A percentile compares a stretch with the other conserved stretches of the same genome.
phyloP scores from a whole-genome alignment of 139 green algal species.

The Diplosphaera chodatii region DNA sequence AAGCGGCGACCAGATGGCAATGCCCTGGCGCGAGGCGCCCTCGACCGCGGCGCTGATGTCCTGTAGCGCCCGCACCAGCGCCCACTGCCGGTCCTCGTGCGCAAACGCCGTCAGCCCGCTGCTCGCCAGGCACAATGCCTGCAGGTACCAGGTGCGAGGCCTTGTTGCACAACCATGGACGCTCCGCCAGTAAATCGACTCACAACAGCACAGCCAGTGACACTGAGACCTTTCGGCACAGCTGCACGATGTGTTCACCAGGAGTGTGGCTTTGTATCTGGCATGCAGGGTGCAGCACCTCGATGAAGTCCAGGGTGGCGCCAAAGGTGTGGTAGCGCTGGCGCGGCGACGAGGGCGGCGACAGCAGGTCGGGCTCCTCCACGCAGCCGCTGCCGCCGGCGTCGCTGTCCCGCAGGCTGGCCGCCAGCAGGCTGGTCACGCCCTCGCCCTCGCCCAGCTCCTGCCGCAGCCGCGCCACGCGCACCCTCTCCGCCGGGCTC shows the following conservation, averaged over 20 bases:
- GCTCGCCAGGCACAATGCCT: constrained; percentile 81
- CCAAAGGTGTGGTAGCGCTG: constrained; percentile 76
- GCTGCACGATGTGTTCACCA: too few species aligned
- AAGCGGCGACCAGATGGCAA: constrained; percentile 86
- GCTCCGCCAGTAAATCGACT: too few species aligned
- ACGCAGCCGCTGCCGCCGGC: background rate
- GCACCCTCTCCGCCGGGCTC: background rate
- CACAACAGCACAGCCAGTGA: too few species aligned
- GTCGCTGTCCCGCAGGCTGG: constrained; percentile 1
- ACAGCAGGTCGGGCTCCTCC: constrained; percentile 5
- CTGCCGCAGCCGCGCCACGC: constrained; percentile 12
- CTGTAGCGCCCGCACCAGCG: constrained; percentile 35
- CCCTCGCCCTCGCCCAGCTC: constrained; percentile 64
- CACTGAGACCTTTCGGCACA: too few species aligned
- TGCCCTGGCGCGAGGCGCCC: constrained; percentile 31
- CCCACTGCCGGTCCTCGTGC: constrained; percentile 51
- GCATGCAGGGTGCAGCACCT: too few species aligned
- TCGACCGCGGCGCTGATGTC: constrained; percentile 74
- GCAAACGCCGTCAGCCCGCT: constrained; percentile 64
- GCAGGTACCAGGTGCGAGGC: too few species aligned
- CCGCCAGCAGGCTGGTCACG: constrained; percentile 45
- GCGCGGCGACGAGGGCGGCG: constrained; percentile 52
- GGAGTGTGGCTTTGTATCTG: too few species aligned
- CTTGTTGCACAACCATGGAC: too few species aligned
- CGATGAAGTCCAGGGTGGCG: constrained; percentile 93